Conservation (phyloP, 192 early-diverging fungal genomes). For the Entomortierella beljakovae region DNA sequence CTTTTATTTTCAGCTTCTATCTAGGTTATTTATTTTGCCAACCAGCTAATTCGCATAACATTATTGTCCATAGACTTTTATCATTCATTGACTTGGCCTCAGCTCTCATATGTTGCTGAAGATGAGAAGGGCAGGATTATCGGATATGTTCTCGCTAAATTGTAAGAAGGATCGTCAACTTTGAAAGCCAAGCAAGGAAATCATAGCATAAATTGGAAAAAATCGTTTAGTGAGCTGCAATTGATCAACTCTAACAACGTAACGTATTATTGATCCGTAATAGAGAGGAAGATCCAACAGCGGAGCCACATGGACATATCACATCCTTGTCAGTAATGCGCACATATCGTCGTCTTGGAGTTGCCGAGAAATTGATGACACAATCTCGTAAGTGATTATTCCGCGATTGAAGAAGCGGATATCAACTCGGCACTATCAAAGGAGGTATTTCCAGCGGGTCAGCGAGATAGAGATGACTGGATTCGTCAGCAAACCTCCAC, state of each 20-base stretch:
- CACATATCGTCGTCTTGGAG: slow-evolving; percentile 93
- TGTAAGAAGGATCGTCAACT: slow-evolving; percentile 77
- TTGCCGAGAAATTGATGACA: slow-evolving; percentile 98
- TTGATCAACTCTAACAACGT: no score
- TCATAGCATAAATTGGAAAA: no score
- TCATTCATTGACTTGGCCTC: slow-evolving; percentile 87
- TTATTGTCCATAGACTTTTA: slow-evolving; percentile 70
- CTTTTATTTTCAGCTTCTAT: not conserved
- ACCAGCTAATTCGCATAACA: not conserved
- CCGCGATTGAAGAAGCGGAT: not conserved
- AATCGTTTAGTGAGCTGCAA: no score
- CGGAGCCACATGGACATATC: slow-evolving; percentile 91
- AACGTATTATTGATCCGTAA: not conserved
- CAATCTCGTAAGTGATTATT: slow-evolving; percentile 77
- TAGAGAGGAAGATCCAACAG: slow-evolving; percentile 89
- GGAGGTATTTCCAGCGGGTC: slow-evolving; percentile 26
- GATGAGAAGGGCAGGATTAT: slow-evolving; percentile 92
- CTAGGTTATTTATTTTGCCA: slow-evolving; percentile 5
- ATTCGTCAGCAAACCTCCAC: slow-evolving; percentile 20
- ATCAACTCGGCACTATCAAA: not conserved
- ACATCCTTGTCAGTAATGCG: slow-evolving; percentile 96
- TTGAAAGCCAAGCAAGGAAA: no score
- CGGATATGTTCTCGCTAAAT: slow-evolving; percentile 98
- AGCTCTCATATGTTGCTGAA: slow-evolving; percentile 95
- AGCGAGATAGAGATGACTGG: slow-evolving; percentile 23